A percentile compares a stretch with the other conserved stretches of the same genome.
Evolutionary conservation across 345 rosid genomes (phyloP).

Genomic region (Streptanthus diversifolius): DNA sequence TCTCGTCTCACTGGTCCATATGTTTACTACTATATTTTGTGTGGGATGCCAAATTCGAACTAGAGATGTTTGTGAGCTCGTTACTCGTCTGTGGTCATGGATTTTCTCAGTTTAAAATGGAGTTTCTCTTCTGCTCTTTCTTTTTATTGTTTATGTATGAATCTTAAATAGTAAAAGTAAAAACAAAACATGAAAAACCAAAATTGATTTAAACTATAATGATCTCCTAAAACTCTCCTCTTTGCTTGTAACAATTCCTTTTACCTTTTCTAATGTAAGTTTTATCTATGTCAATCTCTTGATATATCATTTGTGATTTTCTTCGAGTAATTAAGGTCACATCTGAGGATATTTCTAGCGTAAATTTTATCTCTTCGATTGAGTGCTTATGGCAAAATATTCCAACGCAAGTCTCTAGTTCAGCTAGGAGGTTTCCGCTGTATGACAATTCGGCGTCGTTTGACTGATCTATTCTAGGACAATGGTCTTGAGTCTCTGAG

Average conservation of each 20-base stretch:
- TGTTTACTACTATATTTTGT: slow-evolving; percentile 3
- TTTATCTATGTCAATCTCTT: neutral
- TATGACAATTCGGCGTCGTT: neutral
- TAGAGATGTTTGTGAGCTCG: neutral
- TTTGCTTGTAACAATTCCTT: neutral
- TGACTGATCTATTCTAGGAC: neutral
- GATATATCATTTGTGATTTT: neutral
- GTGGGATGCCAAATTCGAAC: slow-evolving; percentile 17
- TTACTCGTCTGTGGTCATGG: slow-evolving; percentile 15
- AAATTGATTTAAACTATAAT: neutral
- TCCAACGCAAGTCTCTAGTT: neutral
- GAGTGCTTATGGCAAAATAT: neutral
- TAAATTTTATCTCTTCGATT: neutral
- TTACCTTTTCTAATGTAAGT: neutral
- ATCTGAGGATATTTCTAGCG: no score
- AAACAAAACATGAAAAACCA: neutral
- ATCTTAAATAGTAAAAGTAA: neutral
- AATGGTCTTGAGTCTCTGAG: no score
- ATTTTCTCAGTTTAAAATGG: slow-evolving; percentile 1
- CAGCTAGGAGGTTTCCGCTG: neutral
- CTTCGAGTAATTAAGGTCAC: no score
- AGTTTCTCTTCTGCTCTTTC: slow-evolving; percentile 2
- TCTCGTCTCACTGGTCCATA: slow-evolving; percentile 3
- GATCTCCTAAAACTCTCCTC: neutral
- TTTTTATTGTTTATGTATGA: neutral